Conservation (phyloP, 495 filamentous ascomycete genomes). For the Thozetella sp. region DNA sequence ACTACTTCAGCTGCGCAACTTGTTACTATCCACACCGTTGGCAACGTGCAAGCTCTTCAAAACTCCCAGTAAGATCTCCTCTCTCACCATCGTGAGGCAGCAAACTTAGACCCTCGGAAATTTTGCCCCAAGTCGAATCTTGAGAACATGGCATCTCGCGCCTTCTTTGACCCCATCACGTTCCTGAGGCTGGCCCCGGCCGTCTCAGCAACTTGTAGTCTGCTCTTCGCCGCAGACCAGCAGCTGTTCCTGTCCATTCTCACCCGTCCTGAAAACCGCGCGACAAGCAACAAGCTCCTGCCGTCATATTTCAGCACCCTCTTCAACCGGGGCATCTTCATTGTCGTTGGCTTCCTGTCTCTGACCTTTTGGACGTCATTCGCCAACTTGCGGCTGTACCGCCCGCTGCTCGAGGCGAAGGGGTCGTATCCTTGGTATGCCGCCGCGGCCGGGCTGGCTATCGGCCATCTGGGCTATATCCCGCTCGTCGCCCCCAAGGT, state of each 20-base stretch:
- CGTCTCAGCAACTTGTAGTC: constrained; percentile 6
- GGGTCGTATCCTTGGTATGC: constrained; percentile 6
- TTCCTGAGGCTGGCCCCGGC: constrained; percentile 1
- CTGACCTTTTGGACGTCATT: constrained; percentile 1
- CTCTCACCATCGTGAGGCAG: too few relatives aligned
- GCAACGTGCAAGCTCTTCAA: too few relatives aligned
- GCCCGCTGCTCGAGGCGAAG: neutral
- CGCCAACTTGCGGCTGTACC: neutral
- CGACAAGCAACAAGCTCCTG: constrained; percentile 7
- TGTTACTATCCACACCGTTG: too few relatives aligned
- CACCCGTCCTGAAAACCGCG: constrained; percentile 3
- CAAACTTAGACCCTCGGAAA: too few relatives aligned
- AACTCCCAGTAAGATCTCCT: too few relatives aligned
- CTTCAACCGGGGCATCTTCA: constrained; percentile 5
- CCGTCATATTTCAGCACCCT: constrained; percentile 10
- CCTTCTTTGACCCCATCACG: neutral
- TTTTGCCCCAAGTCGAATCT: neutral
- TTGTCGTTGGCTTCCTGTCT: constrained; percentile 2
- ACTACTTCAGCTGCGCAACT: too few relatives aligned
- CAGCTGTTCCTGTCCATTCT: constrained; percentile 6
- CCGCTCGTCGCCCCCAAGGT: constrained; percentile 6
- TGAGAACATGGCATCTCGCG: neutral
- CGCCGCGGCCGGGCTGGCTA: neutral
- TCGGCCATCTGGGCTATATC: constrained; percentile 6
- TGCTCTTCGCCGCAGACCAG: constrained; percentile 10